Base-by-base conservation (phyloP, 805 yeast species). In the Spathaspora gorwiae region DNA sequence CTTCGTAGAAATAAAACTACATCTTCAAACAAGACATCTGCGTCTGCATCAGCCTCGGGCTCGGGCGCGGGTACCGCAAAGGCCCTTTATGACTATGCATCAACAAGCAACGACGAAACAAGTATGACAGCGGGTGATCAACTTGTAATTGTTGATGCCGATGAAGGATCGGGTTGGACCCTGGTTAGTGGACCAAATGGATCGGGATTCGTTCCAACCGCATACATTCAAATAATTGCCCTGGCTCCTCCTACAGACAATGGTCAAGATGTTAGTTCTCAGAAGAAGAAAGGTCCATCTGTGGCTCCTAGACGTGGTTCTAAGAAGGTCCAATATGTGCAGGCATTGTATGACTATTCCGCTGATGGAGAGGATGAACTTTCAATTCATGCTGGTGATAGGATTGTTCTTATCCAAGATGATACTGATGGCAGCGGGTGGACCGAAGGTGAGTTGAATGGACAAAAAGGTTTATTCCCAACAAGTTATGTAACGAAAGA, bases 121-220 rank as follows among this genome's bases (percentile, higher is more conserved):
- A 62, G 79, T 1, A 68, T 90, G 0, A 43, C 57, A 6, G 75
- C 78, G 0, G 90, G 90, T 9, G 95, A 86, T 29, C 56, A 61
- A 1, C 65, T 90, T 35, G 66, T 67, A 4, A 74, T 92, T 4
- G 44, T 83, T 0, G 81, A 78, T 41, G 67, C 68, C 1, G 98
- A 94, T 12, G 90, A 87, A 50, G 97, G 97, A 0, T 81, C 88
- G 13, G 99, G 99, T 0, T 92, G 99, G 99, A 85, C 95, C 1
- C 65, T 69, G 53, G 80, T 90, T 13, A 50, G 48, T 39, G 39
- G 51, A 19, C 54, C 54, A n/a, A 70, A 72, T 5, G 80, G 79
- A 0, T 61, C 62, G 8, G 99, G 99, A 0, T 71, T 90, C 35
- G 97, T 90, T 4, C 99, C 99, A 2, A 81, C 95, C 0, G 66